Base-by-base conservation (phyloP, 2,329 filamentous ascomycete genomes). In the Fusarium goolgardi region DNA sequence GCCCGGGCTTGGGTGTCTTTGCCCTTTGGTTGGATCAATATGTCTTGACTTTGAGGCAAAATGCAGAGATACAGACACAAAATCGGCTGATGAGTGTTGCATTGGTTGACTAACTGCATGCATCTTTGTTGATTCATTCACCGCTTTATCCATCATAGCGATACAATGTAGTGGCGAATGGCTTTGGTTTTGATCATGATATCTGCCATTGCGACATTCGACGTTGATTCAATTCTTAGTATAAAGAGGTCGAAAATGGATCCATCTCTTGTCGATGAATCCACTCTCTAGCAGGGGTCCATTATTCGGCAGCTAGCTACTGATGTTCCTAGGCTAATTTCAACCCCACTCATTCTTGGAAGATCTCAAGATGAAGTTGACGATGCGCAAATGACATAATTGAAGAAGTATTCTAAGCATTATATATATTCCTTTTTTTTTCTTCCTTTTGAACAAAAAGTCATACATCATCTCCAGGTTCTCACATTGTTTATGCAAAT, bases 11-110 rank as follows among this genome's bases (percentile, higher is more conserved):
- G 25, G 16, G 18, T 18, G 25, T 44, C 35, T 63, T 44, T 69
- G 40, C 34, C 32, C 49, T 54, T 39, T 69, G 37, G 62, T 67
- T 69, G 66, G 66, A 45, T 39, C n/a, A 39, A 21, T 18, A 27
- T 50, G 52, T 69, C 65, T 53, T 55, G 55, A 39, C 39, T 45
- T 37, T 44, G 55, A 51, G 49, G 44, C 23, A 37, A 63, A 57
- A 40, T 69, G 60, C 55, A 52, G 65, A 69, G 65, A 55, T 41
- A 47, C 31, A 53, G 37, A 37, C 32, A 34, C 43, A 45, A 25
- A 63, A 67, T 69, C 52, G 65, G 63, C 61, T 67, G 65, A 69
- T 69, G 52, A 66, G 41, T 55, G 65, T 69, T 44, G 52, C 47
- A 69, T 59, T 44, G 15, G 7, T 39, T 60, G 31, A 53, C 53